Evolutionary conservation across 805 yeast genomes (phyloP), one percentile per base, ranked within the genome.

Genomic region (Nakazawaea siamensis): DNA sequence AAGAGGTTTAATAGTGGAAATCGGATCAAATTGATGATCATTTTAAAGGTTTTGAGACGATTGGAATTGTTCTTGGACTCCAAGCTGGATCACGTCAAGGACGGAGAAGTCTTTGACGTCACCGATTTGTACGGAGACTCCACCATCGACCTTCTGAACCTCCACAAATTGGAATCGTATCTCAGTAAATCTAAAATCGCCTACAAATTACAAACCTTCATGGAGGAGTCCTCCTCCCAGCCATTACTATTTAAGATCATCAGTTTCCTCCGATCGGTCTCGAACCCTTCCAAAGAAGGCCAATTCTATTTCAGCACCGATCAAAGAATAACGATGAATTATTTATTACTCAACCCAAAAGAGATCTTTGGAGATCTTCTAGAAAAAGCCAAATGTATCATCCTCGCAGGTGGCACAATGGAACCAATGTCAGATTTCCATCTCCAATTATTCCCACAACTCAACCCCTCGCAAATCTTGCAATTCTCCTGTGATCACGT

Each of bases 341-440:
- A 87, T 48, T 68, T 85, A 65, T 59, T 86, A 6, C 59, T 88
- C 6, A 95, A 87, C 48, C 94, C 96, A 3, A 75, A 85, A 36
- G 73, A 71, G 31, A 62, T 73, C 3, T 85, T 88, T 50, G 62
- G 66, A 35, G 78, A 76, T 2, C 63, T 90, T 3, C 73, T 84
- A 0, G 73, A 74, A 3, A 69, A 73, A 11, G 66, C 86, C 0
- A 66, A 66, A 43, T 79, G 88, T 52, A 80, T 88, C 0, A 62
- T 90, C 2, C 52, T 88, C 3, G 92, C 95, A 2, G 97, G 97
- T 24, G 97, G 97, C 11, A 88, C 97, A 0, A 85, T 87, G 95
- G 90, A 83, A 50, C 97, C 97, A 0, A 63, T 77, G 23, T 49
- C 64, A n/a, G 95, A 88, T 43, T 82, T 77, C 50, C 55, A 68